These are phyloP conservation scores for Saccharomycopsis vini DNA, from an alignment of 805 yeast genomes.

Conservation along the genomic window DNA sequence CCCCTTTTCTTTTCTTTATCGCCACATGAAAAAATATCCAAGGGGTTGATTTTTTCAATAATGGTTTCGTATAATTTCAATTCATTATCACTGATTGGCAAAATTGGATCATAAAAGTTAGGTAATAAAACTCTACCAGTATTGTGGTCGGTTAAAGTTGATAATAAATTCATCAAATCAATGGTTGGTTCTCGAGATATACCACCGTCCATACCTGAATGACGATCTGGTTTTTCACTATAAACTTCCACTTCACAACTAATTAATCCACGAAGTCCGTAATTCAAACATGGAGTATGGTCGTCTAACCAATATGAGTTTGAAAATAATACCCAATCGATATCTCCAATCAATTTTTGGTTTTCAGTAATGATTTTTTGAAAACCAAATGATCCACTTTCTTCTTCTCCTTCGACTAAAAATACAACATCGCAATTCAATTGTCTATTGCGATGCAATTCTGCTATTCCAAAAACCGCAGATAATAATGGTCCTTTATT, in stretches of 20 bases:
- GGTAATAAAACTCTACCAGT: slow-evolving; percentile 54
- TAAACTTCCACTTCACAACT: slow-evolving; percentile 65
- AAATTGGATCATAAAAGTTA: slow-evolving; percentile 60
- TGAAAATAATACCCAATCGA: slow-evolving; percentile 85
- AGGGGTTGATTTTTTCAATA: slow-evolving; percentile 29
- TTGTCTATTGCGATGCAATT: slow-evolving; percentile 40
- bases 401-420: slow-evolving; percentile 92
- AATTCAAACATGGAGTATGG: slow-evolving; percentile 80
- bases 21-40: slow-evolving; percentile 22
- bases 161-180: slow-evolving; percentile 67
- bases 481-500: slow-evolving; percentile 92
- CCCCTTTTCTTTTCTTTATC: slow-evolving; percentile 8
- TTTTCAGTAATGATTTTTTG: slow-evolving; percentile 51
- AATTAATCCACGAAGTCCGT: slow-evolving; percentile 88
- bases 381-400: slow-evolving; percentile 84
- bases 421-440: slow-evolving; percentile 71
- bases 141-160: slow-evolving; percentile 47
- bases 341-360: slow-evolving; percentile 57
- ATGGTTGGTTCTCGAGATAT: slow-evolving; percentile 79
- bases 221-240: slow-evolving; percentile 78
- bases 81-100: slow-evolving; percentile 50
- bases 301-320: slow-evolving; percentile 95
- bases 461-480: slow-evolving; percentile 79
- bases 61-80: slow-evolving; percentile 54
- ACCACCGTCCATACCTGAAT: slow-evolving; percentile 97